Conservation (phyloP, 2,329 filamentous ascomycete genomes). For the Peltaster fructicola region DNA sequence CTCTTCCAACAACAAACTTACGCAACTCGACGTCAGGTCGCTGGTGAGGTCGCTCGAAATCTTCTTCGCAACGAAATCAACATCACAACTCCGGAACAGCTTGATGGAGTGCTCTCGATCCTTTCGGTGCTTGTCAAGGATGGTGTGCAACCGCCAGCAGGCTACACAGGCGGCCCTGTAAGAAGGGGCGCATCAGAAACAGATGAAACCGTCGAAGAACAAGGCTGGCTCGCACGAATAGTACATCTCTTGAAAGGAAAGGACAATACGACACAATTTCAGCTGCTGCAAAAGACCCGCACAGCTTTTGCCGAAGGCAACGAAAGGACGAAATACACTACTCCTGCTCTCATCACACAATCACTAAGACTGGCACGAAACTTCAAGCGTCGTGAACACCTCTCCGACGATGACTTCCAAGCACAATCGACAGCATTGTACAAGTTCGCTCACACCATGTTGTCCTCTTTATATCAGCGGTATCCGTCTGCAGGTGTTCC, state of each 20-base stretch:
- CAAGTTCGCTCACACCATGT: constrained; percentile 83
- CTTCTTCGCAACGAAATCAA: constrained; percentile 68
- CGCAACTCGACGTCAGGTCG: constrained; percentile 74
- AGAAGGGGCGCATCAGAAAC: constrained; percentile 70
- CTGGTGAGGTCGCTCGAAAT: constrained; percentile 67
- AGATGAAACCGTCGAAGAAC: constrained; percentile 93
- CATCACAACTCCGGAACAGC: constrained; percentile 59
- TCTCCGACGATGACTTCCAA: constrained; percentile 56
- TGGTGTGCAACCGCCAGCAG: constrained; percentile 61
- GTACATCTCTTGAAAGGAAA: constrained; percentile 70
- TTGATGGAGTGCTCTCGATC: constrained; percentile 78
- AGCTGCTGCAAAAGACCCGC: constrained; percentile 68
- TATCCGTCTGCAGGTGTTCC: constrained; percentile 56
- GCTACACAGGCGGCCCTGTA: constrained; percentile 60
- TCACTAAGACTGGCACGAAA: constrained; percentile 76
- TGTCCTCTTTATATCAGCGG: constrained; percentile 74
- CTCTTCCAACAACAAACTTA: constrained; percentile 86
- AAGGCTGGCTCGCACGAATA: constrained; percentile 88
- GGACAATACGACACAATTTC: constrained; percentile 82
- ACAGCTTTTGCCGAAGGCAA: constrained; percentile 84
- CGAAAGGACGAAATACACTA: constrained; percentile 90
- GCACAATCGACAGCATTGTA: constrained; percentile 64
- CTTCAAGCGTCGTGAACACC: constrained; percentile 83
- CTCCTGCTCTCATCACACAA: constrained; percentile 75
- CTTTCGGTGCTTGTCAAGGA: constrained; percentile 87